phyloP scores from a whole-genome alignment of 208 protist genomes.

The Crithidia thermophila region DNA sequence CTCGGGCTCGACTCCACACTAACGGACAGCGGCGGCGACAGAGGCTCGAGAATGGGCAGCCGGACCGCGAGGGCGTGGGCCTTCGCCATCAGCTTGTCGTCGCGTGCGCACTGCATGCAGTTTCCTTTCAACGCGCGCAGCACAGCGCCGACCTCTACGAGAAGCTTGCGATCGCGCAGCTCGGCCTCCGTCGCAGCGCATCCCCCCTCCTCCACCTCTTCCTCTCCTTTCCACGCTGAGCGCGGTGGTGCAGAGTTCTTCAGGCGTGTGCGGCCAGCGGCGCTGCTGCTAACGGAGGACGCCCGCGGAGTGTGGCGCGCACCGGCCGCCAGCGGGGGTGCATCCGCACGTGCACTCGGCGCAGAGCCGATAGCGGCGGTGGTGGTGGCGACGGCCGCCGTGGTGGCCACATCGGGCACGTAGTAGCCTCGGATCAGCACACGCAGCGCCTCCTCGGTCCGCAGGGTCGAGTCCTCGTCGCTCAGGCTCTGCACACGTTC shows the following conservation, averaged over 20 bases:
- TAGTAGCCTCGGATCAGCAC: slow-evolving; percentile 38
- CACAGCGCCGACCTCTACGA: slow-evolving; percentile 39
- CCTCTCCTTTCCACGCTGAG: background rate
- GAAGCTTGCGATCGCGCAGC: slow-evolving; percentile 15
- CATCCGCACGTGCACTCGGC: background rate
- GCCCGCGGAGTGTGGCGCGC: background rate
- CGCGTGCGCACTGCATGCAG: slow-evolving; percentile 46
- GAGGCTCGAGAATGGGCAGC: slow-evolving; percentile 25
- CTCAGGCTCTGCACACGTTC: slow-evolving; percentile 15
- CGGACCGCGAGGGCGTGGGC: slow-evolving; percentile 44
- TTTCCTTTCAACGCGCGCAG: slow-evolving; percentile 62
- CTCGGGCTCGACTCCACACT: slow-evolving; percentile 2
- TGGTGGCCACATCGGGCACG: slow-evolving; percentile 5
- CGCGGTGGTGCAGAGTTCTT: no score
- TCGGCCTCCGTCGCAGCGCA: background rate
- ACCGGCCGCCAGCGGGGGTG: background rate
- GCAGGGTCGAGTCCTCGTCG: slow-evolving; percentile 29
- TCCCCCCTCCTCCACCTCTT: no score
- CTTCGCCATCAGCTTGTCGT: slow-evolving; percentile 41
- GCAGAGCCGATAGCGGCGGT: background rate
- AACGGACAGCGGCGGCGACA: background rate
- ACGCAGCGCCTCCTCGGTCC: slow-evolving; percentile 27
- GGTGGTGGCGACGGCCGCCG: background rate
- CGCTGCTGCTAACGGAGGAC: background rate
- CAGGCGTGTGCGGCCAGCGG: background rate